Base-by-base conservation (phyloP, 371 early-diverging fungal species). In the Mucor indicus region DNA sequence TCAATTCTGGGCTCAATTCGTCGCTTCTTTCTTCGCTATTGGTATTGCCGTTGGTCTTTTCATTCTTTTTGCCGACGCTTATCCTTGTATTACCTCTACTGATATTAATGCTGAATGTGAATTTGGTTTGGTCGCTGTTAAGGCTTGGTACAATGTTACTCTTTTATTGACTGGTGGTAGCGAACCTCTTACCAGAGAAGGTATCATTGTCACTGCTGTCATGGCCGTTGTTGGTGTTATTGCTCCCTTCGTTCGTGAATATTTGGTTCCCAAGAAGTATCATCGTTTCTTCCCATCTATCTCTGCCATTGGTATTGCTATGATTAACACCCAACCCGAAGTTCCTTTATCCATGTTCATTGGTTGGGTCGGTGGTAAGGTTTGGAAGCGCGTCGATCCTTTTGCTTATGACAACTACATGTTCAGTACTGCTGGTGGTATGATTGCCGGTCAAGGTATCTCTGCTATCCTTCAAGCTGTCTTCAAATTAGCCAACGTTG, bases 361-460 rank as follows among this genome's bases (percentile, higher is more conserved):
- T 16, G 89, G 86, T n/a, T 78, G 78, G 68, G 20, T 48, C 12
- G 67, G 55, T 43, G 69, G 69, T 22, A 53, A 60, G 46, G 56
- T 80, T 50, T 89, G 89, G 89, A 49, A 66, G 46, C 57, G 58
- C 0, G 22, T 71, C 40, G 44, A 43, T 29, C 66, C 69, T 36
- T 35, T 31, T n/a, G 52, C 56, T 16, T 69, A 71, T 40, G 82
- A 81, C 17, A 62, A 75, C 43, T 71, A 62, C 38, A 68, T 76
- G 75, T 81, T 76, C 62, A 57, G 57, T 48, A 61, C 80, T 42
- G 86, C 87, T 44, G 77, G 74, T 50, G 90, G 90, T 48, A 57
- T 86, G 53, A 80, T 87, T 62, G 84, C 86, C 47, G 90, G 90
- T 44, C 84, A 83, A 53, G 89, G 89, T 58, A 78, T 87, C 41